phyloP scores from a whole-genome alignment of 2,329 filamentous ascomycete species.

The Penicillium sclerotigenum region DNA sequence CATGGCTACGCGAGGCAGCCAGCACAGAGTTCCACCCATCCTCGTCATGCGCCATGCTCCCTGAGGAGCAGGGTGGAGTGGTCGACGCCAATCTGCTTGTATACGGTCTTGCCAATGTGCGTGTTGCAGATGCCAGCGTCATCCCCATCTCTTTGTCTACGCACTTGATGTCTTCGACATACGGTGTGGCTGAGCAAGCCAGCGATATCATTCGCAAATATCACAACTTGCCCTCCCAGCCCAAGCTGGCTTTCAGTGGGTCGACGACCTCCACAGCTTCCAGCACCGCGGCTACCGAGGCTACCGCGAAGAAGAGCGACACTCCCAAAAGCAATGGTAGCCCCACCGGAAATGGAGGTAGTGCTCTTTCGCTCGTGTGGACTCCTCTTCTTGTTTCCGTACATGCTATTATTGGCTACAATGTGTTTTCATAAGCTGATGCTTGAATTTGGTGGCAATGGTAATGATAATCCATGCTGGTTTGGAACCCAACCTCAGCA shows the following conservation, averaged over 20 bases:
- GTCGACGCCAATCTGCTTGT: slow-evolving; percentile 30
- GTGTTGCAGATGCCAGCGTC: slow-evolving; percentile 31
- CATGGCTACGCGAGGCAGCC: slow-evolving; percentile 20
- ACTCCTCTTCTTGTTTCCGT: not conserved
- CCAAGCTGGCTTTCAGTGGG: not conserved
- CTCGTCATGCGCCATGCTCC: slow-evolving; percentile 29
- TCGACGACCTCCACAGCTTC: not conserved
- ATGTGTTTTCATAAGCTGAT: not conserved
- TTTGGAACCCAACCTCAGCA: not conserved
- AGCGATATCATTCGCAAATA: slow-evolving; percentile 4
- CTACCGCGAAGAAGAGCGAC: not conserved
- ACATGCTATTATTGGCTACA: not conserved
- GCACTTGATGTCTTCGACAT: slow-evolving; percentile 36
- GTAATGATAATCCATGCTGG: not conserved
- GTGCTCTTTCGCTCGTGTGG: not conserved
- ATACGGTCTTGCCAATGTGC: slow-evolving; percentile 31
- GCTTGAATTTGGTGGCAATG: not conserved
- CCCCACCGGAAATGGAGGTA: not conserved
- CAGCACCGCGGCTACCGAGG: not conserved
- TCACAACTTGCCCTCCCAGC: not conserved
- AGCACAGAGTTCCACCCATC: slow-evolving; percentile 29
- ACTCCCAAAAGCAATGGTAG: not conserved
- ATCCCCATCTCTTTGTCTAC: slow-evolving; percentile 31
- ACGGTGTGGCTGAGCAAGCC: slow-evolving; percentile 31
- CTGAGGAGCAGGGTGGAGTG: slow-evolving; percentile 25